Percentiles rank a stretch among this genome's conserved stretches.
These are phyloP conservation scores for Brassica incana DNA, from an alignment of 345 rosid genomes.

Conservation along the genomic window DNA sequence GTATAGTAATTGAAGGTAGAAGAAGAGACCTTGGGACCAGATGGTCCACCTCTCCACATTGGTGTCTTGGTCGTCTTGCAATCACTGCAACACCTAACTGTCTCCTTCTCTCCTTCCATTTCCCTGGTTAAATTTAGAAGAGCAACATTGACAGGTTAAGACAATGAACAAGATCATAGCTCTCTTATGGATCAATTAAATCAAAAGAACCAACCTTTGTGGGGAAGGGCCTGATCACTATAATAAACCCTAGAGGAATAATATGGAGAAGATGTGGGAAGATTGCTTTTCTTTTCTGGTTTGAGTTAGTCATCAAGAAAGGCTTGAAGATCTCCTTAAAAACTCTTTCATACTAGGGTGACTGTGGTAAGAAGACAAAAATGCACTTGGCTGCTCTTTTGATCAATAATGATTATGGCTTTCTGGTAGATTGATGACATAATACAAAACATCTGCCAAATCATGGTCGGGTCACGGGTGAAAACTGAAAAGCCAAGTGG, in stretches of 20 bases:
- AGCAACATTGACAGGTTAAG: slow-evolving; percentile 2
- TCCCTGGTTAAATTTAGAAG: slow-evolving; percentile 20
- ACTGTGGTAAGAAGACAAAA: neutral
- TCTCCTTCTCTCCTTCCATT: slow-evolving; percentile 40
- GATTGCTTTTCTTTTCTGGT: neutral
- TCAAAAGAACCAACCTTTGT: slow-evolving; percentile 21
- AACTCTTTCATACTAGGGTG: neutral
- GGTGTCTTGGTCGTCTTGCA: slow-evolving; percentile 87
- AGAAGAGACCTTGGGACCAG: slow-evolving; percentile 78
- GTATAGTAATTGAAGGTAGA: slow-evolving; percentile 1
- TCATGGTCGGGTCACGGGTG: slow-evolving; percentile 26
- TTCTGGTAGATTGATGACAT: neutral
- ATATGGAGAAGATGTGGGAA: neutral
- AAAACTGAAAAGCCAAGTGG: slow-evolving; percentile 37
- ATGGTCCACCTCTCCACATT: slow-evolving; percentile 89
- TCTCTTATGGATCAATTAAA: slow-evolving; percentile 3
- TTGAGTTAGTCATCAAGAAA: slow-evolving; percentile 14
- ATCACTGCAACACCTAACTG: slow-evolving; percentile 54
- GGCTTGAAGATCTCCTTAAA: neutral
- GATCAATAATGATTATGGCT: slow-evolving; percentile 18
- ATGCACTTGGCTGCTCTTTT: neutral
- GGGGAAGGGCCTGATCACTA: neutral
- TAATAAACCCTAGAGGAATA: neutral
- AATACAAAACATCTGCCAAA: slow-evolving; percentile 46
- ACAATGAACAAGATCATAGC: neutral